These are phyloP conservation scores for Phytophthora fragariaefolia DNA, from an alignment of 352 stramenopile species.

Conservation along the genomic window DNA sequence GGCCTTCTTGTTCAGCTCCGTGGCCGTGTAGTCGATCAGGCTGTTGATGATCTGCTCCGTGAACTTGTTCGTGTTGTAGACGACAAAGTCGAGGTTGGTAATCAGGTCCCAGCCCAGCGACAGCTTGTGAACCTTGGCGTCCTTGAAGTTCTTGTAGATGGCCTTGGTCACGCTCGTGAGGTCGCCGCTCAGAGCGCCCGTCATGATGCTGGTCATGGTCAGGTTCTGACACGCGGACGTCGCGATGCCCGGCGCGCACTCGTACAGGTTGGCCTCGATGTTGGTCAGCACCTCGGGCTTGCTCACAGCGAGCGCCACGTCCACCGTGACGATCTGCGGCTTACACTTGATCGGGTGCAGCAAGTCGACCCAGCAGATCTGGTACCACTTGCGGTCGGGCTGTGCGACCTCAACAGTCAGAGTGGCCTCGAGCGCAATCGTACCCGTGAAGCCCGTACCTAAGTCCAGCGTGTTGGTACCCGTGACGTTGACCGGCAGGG, in stretches of 20 bases:
- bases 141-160: constrained; percentile 51
- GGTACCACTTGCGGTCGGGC: constrained; percentile 67
- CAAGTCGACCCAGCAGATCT: constrained; percentile 66
- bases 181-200: constrained; percentile 33
- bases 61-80: constrained; percentile 48
- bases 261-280: constrained; percentile 43
- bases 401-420: constrained; percentile 58
- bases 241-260: constrained; percentile 39
- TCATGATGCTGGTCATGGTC: constrained; percentile 52
- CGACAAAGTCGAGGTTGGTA: constrained; percentile 55
- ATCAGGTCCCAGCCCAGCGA: constrained; percentile 41
- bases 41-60: constrained; percentile 52
- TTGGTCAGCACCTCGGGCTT: constrained; percentile 46
- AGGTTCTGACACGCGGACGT: constrained; percentile 57
- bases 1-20: constrained; percentile 70
- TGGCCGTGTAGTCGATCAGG: constrained; percentile 52
- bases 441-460: constrained; percentile 52
- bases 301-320: constrained; percentile 45
- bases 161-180: constrained; percentile 31
- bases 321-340: constrained; percentile 44
- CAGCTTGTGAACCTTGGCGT: constrained; percentile 44
- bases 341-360: constrained; percentile 55
- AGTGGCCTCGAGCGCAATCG: constrained; percentile 42
- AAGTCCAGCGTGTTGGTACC: constrained; percentile 41
- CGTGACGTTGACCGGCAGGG: constrained; percentile 57